Evolutionary conservation across 164 flowering plant genomes (phyloP).

Genomic region (Tetrastigma voinierianum): DNA sequence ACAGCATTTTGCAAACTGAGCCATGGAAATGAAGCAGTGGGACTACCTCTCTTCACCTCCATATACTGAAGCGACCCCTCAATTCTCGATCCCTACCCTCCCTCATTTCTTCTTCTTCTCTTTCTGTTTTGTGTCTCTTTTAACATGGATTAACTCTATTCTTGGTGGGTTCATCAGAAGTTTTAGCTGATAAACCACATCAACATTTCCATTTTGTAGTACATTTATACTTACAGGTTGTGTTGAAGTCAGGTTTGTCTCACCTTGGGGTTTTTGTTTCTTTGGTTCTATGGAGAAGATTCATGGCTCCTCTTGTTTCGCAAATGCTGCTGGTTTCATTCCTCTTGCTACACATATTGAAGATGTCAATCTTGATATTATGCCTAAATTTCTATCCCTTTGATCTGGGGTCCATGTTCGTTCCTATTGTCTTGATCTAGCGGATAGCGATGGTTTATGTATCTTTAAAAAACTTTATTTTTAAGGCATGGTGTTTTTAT

Average conservation of each 20-base stretch:
- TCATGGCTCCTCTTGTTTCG: constrained; percentile 37
- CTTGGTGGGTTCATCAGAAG: constrained; percentile 41
- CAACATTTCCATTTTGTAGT: constrained; percentile 33
- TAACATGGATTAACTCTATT: neutral
- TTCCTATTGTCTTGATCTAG: too few species aligned
- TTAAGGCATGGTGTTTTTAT: too few species aligned
- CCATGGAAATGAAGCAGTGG: too few species aligned
- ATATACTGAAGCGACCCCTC: constrained; percentile 35
- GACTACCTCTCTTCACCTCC: constrained; percentile 22
- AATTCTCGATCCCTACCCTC: constrained; percentile 17
- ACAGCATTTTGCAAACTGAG: too few species aligned
- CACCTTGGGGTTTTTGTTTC: neutral
- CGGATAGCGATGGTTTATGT: too few species aligned
- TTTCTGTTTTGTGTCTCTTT: constrained; percentile 8
- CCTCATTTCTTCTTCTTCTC: constrained; percentile 13
- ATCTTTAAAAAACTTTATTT: too few species aligned
- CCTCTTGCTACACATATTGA: too few species aligned
- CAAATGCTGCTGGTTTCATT: constrained; percentile 29
- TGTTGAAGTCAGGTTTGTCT: constrained; percentile 16
- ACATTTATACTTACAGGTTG: neutral
- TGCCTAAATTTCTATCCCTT: too few species aligned
- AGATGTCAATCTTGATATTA: too few species aligned
- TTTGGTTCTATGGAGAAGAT: constrained; percentile 28
- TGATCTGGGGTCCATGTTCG: too few species aligned
- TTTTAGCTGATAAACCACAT: constrained; percentile 54